phyloP scores from a whole-genome alignment of 306 rosid genomes.

The Parietaria judaica region DNA sequence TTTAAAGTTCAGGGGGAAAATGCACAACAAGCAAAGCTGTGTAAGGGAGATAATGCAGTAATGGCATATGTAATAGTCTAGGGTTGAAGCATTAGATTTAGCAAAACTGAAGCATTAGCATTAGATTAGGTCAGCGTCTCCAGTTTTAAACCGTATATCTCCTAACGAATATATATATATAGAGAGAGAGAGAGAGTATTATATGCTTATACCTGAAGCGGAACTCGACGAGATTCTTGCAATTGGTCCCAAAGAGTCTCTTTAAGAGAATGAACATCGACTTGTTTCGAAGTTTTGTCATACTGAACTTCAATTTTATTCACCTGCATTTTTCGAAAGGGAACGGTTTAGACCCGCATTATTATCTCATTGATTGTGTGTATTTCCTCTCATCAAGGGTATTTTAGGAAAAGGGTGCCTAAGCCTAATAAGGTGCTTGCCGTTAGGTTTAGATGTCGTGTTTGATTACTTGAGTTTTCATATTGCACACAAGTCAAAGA shows the following conservation, averaged over 20 bases:
- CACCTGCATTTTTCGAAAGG: slow-evolving; percentile 43
- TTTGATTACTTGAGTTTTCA: too few species aligned
- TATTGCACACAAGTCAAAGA: too few species aligned
- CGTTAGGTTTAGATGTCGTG: too few species aligned
- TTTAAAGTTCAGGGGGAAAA: not conserved
- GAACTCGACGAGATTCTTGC: slow-evolving; percentile 41
- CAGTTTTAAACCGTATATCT: not conserved
- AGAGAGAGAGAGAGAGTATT: too few species aligned
- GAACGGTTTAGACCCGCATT: slow-evolving; percentile 19
- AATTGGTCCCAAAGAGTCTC: slow-evolving; percentile 70
- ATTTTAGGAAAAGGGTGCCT: too few species aligned
- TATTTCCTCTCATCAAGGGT: too few species aligned
- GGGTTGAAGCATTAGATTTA: not conserved
- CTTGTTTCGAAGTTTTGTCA: slow-evolving; percentile 94
- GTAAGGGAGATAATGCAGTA: too few species aligned
- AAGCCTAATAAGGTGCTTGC: too few species aligned
- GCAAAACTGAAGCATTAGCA: not conserved
- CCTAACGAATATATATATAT: too few species aligned
- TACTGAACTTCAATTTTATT: slow-evolving; percentile 85
- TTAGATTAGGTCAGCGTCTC: not conserved
- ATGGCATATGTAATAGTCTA: not conserved
- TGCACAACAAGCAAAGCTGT: not conserved
- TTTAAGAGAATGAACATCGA: slow-evolving; percentile 82
- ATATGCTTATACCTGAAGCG: slow-evolving; percentile 40
- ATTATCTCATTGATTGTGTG: not conserved